Evolutionary conservation across 345 rosid genomes (phyloP).

Genomic region (Lumnitzera littorea): DNA sequence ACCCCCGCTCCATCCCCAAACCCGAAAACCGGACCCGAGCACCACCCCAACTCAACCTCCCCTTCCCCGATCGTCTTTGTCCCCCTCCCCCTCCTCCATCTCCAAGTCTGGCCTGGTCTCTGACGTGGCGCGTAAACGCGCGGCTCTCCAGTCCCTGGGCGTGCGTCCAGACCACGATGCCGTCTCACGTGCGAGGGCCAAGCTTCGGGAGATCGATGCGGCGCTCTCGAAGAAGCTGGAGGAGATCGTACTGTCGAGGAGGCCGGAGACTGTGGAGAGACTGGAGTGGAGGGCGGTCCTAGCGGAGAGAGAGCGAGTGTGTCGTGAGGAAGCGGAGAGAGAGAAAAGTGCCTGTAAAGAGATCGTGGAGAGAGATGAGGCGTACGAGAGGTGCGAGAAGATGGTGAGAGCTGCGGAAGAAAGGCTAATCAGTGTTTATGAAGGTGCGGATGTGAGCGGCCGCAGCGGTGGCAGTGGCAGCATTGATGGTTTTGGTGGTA

Average conservation of each 20-base stretch:
- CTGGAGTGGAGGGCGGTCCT: conserved; percentile 36
- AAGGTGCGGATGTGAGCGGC: conserved; percentile 21
- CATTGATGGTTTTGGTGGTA: conserved; percentile 31
- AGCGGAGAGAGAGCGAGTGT: conserved; percentile 18
- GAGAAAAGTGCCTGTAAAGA: conserved; percentile 43
- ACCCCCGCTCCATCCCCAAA: too few species aligned
- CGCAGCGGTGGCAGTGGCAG: conserved; percentile 15
- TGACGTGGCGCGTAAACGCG: conserved; percentile 65
- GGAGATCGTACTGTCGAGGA: conserved; percentile 51
- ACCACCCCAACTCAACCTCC: too few species aligned
- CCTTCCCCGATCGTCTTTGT: conserved; percentile 10
- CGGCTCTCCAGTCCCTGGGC: conserved; percentile 61
- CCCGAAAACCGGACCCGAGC: too few species aligned
- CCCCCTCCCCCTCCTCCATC: conserved; percentile 18
- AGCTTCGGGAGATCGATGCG: conserved; percentile 42
- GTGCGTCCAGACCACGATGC: conserved; percentile 81
- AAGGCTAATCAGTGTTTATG: conserved; percentile 47
- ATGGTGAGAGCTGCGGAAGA: conserved; percentile 62
- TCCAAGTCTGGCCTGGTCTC: conserved; percentile 55
- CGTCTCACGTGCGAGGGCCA: conserved; percentile 57
- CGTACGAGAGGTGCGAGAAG: conserved; percentile 53
- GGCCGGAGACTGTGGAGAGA: conserved; percentile 37
- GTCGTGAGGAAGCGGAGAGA: conserved; percentile 19
- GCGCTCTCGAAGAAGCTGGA: conserved; percentile 50
- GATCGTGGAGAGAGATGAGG: conserved; percentile 54